Evolutionary conservation across 2,329 filamentous ascomycete genomes (phyloP), one percentile per base, ranked within the genome.

Genomic region (Ophiostoma montium): DNA sequence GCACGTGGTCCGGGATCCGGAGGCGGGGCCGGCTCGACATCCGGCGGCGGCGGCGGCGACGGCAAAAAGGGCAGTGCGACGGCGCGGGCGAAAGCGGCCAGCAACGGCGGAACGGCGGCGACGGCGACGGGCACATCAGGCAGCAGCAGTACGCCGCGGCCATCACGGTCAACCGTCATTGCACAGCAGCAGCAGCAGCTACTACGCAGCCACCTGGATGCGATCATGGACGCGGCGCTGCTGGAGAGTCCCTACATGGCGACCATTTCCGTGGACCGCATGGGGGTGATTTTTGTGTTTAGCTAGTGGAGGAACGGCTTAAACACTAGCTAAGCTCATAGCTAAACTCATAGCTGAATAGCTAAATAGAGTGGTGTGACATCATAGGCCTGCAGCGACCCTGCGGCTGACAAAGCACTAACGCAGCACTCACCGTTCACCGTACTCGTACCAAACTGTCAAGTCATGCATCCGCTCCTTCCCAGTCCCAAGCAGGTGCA

Each of bases 201-300:
- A 57, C 67, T 96, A 50, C 84, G 80, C 61, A 86, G 83, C 51
- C 92, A 98, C 66, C 65, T 95, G 58, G 92, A 98, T 65, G 80
- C 80, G 3, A 81, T 98, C 52, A 76, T 85, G 59, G 90, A 96
- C 66, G 80, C 95, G 56, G 84, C 84, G n/a, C 68, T 96, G 60
- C 65, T 98, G 57, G 87, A 95, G 68, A 73, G 78, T 55, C 92
- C 92, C 21, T 95, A 94, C 63, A 84, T 84, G 5, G 95, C 96
- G 86, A 84, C 89, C 32, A 73, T 96, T 46, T 94, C 85, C 56
- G 89, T 84, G 48, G 92, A 98, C 69, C 74, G 90, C 57, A 85
- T 82, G 35, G 92, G 92, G 0, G 82, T 90, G 62, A 80, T 96
- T 42, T 94, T 92, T 71, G 81, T 95, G 48, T 94, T 82, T 60